Evolutionary conservation across 2,329 filamentous ascomycete genomes (phyloP), one percentile per base, ranked within the genome.

Genomic region (Colletotrichum scovillei): DNA sequence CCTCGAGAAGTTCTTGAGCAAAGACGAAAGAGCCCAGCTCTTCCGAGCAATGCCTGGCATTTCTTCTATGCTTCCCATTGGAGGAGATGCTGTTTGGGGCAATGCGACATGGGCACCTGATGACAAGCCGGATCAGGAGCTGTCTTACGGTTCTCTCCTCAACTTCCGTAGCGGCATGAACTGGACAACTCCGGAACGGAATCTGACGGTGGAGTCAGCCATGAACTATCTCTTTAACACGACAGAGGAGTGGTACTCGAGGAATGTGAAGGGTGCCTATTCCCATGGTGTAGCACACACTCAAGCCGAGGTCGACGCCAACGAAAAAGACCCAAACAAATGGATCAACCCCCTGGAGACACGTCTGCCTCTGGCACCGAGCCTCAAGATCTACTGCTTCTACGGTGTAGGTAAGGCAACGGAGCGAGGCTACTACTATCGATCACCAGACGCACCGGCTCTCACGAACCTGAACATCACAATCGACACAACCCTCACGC

Each of bases 41-140:
- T 98, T 99, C 86, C 92, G 97, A 65, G 94, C 95, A 57, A 98
- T 99, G 96, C 97, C 97, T 0, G 97, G 97, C 7, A 94, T 98
- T 73, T 97, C 94, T 7, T 97, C 94, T 60, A 99, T 99, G 97
- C 88, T 99, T 1, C 97, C 97, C 6, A 94, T 98, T 57, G 97
- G 97, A 42, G 97, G 97, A 28, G 92, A 97, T 72, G 93, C 93
- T 0, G 92, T 99, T n/a, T 99, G 97, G 97, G 97, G 97, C 19
- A 95, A 98, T 78, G 82, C 90, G 35, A 92, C 92, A 7, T 95
- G 94, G 87, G 97, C 97, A 0, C 97, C 97, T 0, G 97, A 99
- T 78, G 97, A 99, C 80, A 81, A 84, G 46, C 92, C 93, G 0
- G 92, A 89, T 3, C 94, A 97, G 79, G 89, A 89, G 32, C 86